phyloP scores from a whole-genome alignment of 2,329 filamentous ascomycete species.

The Plectosphaerella sp. region DNA sequence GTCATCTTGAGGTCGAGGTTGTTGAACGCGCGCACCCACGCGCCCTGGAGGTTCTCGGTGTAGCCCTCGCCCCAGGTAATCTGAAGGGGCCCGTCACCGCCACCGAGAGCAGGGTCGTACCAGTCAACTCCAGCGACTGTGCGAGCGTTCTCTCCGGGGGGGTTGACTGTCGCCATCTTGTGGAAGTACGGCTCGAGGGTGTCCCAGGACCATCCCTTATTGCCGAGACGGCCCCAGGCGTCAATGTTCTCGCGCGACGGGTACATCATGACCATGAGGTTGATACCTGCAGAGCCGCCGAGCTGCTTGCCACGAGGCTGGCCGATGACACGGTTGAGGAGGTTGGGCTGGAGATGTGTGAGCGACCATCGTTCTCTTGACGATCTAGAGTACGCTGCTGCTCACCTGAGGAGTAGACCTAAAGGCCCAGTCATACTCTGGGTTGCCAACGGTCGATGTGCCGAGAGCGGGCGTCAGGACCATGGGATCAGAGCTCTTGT shows the following conservation, averaged over 20 bases:
- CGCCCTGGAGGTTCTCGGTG: conserved; percentile 22
- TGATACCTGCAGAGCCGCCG: conserved; percentile 59
- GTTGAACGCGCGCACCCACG: conserved; percentile 31
- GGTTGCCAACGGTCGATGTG: conserved; percentile 12
- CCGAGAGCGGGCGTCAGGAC: conserved; percentile 13
- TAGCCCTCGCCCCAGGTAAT: conserved; percentile 30
- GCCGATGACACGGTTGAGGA: conserved; percentile 6
- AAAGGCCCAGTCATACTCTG: conserved; percentile 15
- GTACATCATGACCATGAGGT: conserved; percentile 52
- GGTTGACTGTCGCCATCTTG: conserved; percentile 17
- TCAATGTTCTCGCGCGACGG: conserved; percentile 46
- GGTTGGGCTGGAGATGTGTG: background rate
- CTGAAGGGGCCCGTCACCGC: conserved; percentile 29
- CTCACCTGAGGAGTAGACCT: conserved; percentile 14
- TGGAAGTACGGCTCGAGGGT: conserved; percentile 15
- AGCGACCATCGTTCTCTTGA: background rate
- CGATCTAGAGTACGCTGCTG: too few species aligned
- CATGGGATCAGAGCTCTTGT: conserved; percentile 9
- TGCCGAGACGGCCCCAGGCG: conserved; percentile 53
- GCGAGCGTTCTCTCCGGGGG: conserved; percentile 18
- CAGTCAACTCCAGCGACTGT: conserved; percentile 25
- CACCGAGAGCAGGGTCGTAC: conserved; percentile 21
- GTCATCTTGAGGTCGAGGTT: conserved; percentile 19
- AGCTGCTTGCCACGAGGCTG: conserved; percentile 27
- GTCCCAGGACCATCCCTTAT: conserved; percentile 55